A percentile compares a stretch with the other conserved stretches of the same genome.
Conservation (phyloP, 306 rosid species). For the Cyamopsis tetragonoloba region DNA sequence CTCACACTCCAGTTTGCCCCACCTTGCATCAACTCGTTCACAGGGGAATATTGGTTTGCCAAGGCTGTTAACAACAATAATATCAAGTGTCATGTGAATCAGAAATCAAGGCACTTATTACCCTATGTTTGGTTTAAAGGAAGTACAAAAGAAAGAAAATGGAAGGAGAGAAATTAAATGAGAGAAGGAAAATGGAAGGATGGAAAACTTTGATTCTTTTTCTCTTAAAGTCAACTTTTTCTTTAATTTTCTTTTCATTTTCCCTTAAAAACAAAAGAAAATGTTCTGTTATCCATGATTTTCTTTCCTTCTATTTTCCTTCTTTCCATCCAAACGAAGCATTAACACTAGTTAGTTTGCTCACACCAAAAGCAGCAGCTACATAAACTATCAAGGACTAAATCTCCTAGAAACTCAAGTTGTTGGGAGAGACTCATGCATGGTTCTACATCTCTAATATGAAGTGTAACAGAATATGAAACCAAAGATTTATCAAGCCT, state of each 20-base stretch:
- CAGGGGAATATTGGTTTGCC: conserved; percentile 71
- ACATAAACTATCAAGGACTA: not conserved
- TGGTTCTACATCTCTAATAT: not conserved
- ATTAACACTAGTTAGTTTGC: not conserved
- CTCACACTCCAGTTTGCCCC: conserved; percentile 94
- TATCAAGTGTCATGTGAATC: conserved; percentile 3
- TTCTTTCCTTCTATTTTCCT: too few species aligned
- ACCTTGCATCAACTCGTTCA: conserved; percentile 84
- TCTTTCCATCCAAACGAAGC: too few species aligned
- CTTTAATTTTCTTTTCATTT: too few species aligned
- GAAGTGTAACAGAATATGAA: not conserved
- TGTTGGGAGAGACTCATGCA: not conserved
- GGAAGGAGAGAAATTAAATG: too few species aligned
- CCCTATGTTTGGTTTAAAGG: too few species aligned
- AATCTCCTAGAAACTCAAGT: not conserved
- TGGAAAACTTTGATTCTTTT: too few species aligned
- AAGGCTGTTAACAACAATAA: conserved; percentile 46
- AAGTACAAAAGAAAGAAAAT: too few species aligned
- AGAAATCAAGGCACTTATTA: not conserved
- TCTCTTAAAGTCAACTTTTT: too few species aligned
- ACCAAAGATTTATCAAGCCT: not conserved
- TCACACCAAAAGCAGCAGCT: not conserved
- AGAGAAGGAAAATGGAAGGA: too few species aligned
- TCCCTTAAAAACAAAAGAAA: too few species aligned
- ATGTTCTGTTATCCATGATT: too few species aligned